Base-by-base conservation (phyloP, 2,329 filamentous ascomycete genomes). In the Albophoma yamanashiensis region DNA sequence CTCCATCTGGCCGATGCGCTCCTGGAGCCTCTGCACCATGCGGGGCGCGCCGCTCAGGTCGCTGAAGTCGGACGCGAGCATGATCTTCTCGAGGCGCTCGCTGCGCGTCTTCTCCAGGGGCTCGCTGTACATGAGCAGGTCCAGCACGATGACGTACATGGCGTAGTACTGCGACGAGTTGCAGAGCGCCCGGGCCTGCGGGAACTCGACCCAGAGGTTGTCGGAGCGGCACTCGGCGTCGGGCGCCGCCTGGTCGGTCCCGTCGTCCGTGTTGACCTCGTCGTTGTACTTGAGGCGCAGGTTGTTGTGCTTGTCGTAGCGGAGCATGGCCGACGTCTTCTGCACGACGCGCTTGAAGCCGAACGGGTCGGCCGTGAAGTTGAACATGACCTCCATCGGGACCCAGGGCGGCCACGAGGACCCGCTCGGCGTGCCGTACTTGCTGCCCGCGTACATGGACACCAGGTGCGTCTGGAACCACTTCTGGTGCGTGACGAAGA, bases 321-420 rank as follows among this genome's bases (percentile, higher is more conserved):
- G 87, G 66, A 99, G 80, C 77, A 89, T 92, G 27, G 93, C 94
- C 6, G 93, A 99, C 1, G 94, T 99, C 73, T 95, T 93, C 72
- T 97, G 91, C 14, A 99, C 92, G 38, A 99, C 92, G 62, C 94
- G 87, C 71, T 93, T 93, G 79, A 99, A 99, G n/a, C 95, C 94
- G 69, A 96, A 96, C 0, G 94, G 93, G 72, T 96, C 92, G 7
- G 89, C 83, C 64, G 93, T 80, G 73, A 97, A 99, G 73, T 97
- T 92, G 68, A 96, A 97, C 88, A 99, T 97, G 67, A 96, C 91
- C 75, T 99, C 94, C 77, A 99, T 88, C 0, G 94, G 94, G 55
- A 97, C 91, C 94, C 94, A 99, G 0, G 94, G 94, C 14, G 94
- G 94, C 94, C 95, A 99, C 20, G 90, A 87, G 3, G 92, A 91